Evolutionary conservation across 2,329 filamentous ascomycete genomes (phyloP), one percentile per base, ranked within the genome.

Genomic region (Arthrinium puccinioides): DNA sequence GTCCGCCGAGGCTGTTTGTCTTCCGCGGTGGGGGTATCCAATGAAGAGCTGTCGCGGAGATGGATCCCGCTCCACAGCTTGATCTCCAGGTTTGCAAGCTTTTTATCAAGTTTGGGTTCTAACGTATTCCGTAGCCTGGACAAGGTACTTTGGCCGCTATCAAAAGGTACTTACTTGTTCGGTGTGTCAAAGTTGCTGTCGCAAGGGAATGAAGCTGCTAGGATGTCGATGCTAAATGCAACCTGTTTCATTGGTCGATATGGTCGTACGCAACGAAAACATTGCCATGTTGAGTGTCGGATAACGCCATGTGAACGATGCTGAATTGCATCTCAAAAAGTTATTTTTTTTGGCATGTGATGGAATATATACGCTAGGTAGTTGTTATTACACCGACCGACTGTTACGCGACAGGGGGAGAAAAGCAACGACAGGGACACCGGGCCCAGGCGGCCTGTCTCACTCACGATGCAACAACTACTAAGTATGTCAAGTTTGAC

Each of bases 61-160:
- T 36, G 33, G 33, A 10, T 23, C 33, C 4, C 10, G 24, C 4
- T 26, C 40, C 37, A 36, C 37, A 25, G 26, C 18, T 25, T 28
- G 40, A 39, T 42, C 40, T 42, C 40, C 40, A 42, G 40, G 40
- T 39, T 34, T 36, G 40, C 37, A 42, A 42, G 37, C 9, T 37
- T 42, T 42, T 42, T 37, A 27, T 30, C 26, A 29, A 21, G 15
- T 20, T 21, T 13, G n/a, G 18, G 9, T 25, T 16, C 8, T 11
- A n/a, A 36, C 14, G 5, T 24, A 20, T 33, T n/a, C 31, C 21
- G 25, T 26, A 23, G 33, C 33, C 14, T 19, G 20, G 21, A 14
- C n/a, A n/a, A 19, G 24, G 26, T 28, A 36, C 25, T 23, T 27
- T 21, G 24, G 21, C 32, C 4, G 32, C 21, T 35, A 26, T n/a